A percentile compares a stretch with the other conserved stretches of the same genome.
Evolutionary conservation across 352 stramenopile genomes (phyloP).

Genomic region (Aphanomyces invadans): DNA sequence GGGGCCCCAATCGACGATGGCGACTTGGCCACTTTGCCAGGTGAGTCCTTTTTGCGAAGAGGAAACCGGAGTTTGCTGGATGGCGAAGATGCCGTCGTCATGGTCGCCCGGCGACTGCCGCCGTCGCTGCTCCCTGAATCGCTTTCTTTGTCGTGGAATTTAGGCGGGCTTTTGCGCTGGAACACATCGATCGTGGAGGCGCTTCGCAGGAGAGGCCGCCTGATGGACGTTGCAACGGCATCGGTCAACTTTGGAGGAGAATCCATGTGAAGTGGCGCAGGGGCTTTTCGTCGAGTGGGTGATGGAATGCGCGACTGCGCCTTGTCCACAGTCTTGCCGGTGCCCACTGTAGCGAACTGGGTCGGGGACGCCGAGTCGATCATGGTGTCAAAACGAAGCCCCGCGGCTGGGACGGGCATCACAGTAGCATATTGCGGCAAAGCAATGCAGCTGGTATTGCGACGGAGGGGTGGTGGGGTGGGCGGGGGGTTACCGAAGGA

Average conservation of each 20-base stretch:
- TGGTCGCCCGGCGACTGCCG: not conserved
- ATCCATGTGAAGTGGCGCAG: not conserved
- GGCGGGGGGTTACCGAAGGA: not conserved
- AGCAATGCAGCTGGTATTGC: not conserved
- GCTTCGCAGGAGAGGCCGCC: not conserved
- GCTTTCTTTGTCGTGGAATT: not conserved
- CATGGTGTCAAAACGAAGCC: not conserved
- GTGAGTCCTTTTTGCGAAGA: conserved; percentile 2
- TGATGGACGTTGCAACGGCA: not conserved
- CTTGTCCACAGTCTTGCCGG: not conserved
- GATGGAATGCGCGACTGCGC: not conserved
- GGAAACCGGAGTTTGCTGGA: conserved; percentile 3
- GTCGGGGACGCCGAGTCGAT: not conserved
- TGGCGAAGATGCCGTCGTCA: not conserved
- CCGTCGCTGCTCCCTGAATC: not conserved
- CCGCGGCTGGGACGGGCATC: not conserved
- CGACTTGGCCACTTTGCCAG: not conserved
- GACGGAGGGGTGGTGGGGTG: not conserved
- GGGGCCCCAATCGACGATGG: not conserved
- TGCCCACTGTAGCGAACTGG: not conserved
- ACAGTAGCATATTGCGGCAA: not conserved
- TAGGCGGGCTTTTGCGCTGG: not conserved
- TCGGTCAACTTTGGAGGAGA: not conserved
- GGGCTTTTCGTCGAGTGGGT: not conserved
- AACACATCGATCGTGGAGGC: not conserved